These are phyloP conservation scores for Gastrolobium bilobum DNA, from an alignment of 306 rosid genomes.

Conservation along the genomic window DNA sequence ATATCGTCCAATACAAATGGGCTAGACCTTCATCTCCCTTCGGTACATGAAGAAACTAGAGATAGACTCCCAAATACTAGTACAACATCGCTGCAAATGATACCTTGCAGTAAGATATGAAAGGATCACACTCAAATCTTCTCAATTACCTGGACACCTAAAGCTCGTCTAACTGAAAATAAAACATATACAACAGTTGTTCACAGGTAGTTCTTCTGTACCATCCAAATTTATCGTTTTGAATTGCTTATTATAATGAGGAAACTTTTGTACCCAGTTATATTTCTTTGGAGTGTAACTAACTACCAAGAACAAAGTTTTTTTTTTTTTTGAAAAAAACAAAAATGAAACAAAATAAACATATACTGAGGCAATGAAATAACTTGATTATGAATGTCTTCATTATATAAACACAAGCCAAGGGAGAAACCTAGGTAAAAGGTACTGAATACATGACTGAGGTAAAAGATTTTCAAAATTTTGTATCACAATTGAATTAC, in stretches of 20 bases:
- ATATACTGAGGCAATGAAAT: too few species aligned
- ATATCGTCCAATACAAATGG: slow-evolving; percentile 50
- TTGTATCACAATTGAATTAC: slow-evolving; percentile 48
- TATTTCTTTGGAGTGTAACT: slow-evolving; percentile 1
- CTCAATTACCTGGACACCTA: not conserved
- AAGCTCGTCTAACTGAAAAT: slow-evolving; percentile 5
- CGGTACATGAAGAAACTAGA: slow-evolving; percentile 53
- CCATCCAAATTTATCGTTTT: slow-evolving; percentile 6
- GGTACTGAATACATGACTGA: slow-evolving; percentile 47
- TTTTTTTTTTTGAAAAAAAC: not conserved
- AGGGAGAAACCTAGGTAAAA: slow-evolving; percentile 28
- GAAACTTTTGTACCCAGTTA: not conserved
- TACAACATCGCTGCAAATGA: slow-evolving; percentile 48
- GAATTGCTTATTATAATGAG: slow-evolving; percentile 38
- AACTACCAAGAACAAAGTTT: not conserved
- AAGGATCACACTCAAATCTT: not conserved
- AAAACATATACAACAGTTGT: not conserved
- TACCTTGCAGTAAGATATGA: slow-evolving; percentile 7
- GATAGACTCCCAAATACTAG: slow-evolving; percentile 46
- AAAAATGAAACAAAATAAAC: not conserved
- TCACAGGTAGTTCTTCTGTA: not conserved
- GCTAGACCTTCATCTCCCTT: slow-evolving; percentile 56
- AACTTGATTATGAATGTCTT: slow-evolving; percentile 36
- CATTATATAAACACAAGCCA: slow-evolving; percentile 47
- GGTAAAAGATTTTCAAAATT: slow-evolving; percentile 37